Evolutionary conservation across 2,329 filamentous ascomycete genomes (phyloP), one percentile per base, ranked within the genome.

Genomic region (Proliferodiscus dingleyae): DNA sequence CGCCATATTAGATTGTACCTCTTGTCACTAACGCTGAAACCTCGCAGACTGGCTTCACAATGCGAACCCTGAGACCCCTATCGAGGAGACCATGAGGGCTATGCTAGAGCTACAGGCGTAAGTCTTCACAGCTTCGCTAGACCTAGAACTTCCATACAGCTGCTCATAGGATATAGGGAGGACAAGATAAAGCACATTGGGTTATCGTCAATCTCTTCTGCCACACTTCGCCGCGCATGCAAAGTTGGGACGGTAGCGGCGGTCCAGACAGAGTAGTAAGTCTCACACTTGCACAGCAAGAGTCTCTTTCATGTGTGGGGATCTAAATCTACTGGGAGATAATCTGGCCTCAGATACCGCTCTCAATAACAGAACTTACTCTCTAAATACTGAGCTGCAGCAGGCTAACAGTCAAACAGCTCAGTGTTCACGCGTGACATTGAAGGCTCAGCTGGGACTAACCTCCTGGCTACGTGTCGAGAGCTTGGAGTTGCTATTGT

Each of bases 111-210:
- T 71, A n/a, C 65, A 68, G 46, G 47, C 47, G 53, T 56, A 45
- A 24, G 50, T 4, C 23, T 9, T 11, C 11, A 13, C 24, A 8
- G 4, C 18, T 32, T n/a, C 30, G 10, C 23, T 19, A 2, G 19
- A 30, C 26, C 10, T 41, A 18, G 15, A 16, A 10, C 8, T 16
- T 8, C 8, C n/a, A n/a, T n/a, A n/a, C n/a, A n/a, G 24, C 16
- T 16, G n/a, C 13, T 41, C 10, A 30, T 22, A 10, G 13, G 3
- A 39, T 32, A 13, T 8, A 68, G 65, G 3, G 70, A 74, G 52
- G 76, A 77, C 46, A 78, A 79, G 59, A 75, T 81, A 61, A 74
- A 71, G 46, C 64, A 77, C 58, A 62, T 83, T 8, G 78, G 78
- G 11, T 56, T 82, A 4, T 75, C 68, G 2, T 75, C 78, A 53